phyloP scores from a whole-genome alignment of 768 basidiomycete genomes.

The Dendrothele bispora region DNA sequence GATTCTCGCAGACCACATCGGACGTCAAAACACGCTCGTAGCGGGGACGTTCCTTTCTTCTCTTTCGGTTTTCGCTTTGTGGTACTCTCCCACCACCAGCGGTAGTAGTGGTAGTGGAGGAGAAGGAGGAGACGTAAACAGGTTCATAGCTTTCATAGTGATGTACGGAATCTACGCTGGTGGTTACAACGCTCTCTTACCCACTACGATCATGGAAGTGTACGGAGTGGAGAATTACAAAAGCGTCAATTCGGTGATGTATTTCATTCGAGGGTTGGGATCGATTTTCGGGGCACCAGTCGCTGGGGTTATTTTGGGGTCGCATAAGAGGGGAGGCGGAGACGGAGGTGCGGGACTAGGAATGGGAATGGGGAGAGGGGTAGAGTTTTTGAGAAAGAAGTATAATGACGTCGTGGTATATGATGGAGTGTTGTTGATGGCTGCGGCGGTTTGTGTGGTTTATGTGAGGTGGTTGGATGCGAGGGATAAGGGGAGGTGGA shows the following conservation, averaged over 20 bases:
- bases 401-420: constrained; percentile 40
- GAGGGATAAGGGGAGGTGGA: constrained; percentile 36
- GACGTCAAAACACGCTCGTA: constrained; percentile 44
- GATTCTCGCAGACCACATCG: constrained; percentile 38
- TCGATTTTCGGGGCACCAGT: constrained; percentile 41
- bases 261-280: constrained; percentile 42
- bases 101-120: too few relatives aligned
- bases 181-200: constrained; percentile 44
- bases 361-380: background rate
- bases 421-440: constrained; percentile 34
- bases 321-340: constrained; percentile 22
- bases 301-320: constrained; percentile 40
- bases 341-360: background rate
- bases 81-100: constrained; percentile 37
- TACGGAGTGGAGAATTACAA: constrained; percentile 44
- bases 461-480: constrained; percentile 45
- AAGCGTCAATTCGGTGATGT: constrained; percentile 39
- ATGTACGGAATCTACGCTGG: constrained; percentile 43
- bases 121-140: too few relatives aligned
- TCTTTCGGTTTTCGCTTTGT: constrained; percentile 39
- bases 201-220: constrained; percentile 42
- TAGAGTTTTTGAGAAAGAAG: constrained; percentile 19
- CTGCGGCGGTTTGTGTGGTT: constrained; percentile 35
- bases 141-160: constrained; percentile 40
- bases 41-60: constrained; percentile 37